Evolutionary conservation across 805 yeast genomes (phyloP), one percentile per base, ranked within the genome.

Genomic region (Spathaspora hagerdaliae): DNA sequence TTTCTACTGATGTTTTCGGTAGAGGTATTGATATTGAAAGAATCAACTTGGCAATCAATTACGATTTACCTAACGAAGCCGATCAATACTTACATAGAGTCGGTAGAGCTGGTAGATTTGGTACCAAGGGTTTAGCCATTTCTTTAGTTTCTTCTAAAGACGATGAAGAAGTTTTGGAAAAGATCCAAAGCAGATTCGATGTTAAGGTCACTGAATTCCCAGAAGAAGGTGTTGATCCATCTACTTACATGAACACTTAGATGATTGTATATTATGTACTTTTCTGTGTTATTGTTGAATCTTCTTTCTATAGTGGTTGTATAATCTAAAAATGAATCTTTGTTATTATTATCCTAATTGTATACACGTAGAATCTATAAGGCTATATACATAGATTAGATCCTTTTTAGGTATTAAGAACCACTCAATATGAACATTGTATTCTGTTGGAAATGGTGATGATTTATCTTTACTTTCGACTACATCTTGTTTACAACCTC

Each of bases 51-150:
- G 99, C 99, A 51, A 90, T 92, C 77, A 94, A 92, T 78, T 92
- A 92, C 72, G 99, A 92, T 73, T 75, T 92, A 77, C 97, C 99
- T 58, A 77, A 71, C 54, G 97, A 91, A 75, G 96, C 98, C 53
- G 98, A 92, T 71, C 97, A 94, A 73, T 92, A 94, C 73, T 81
- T 92, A 67, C 99, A 92, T 78, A 89, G 99, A 77, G 99, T 92
- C 52, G 99, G 99, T 65, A 90, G 99, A 82, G 99, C 99, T 57
- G 99, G 99, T 74, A 91, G 99, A 81, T 92, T 92, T 61, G 99
- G 99, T 77, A 92, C 99, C 65, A 92, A 92, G 77, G 99, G 99
- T 75, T 82, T 94, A 60, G 96, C 97, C 44, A 79, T 94, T 48
- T 19, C 24, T 19, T 19, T 19, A 54, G 94, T 94, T 45, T 77